Evolutionary conservation across 2,329 filamentous ascomycete genomes (phyloP), one percentile per base, ranked within the genome.

Genomic region (Aspergillus cejpii): DNA sequence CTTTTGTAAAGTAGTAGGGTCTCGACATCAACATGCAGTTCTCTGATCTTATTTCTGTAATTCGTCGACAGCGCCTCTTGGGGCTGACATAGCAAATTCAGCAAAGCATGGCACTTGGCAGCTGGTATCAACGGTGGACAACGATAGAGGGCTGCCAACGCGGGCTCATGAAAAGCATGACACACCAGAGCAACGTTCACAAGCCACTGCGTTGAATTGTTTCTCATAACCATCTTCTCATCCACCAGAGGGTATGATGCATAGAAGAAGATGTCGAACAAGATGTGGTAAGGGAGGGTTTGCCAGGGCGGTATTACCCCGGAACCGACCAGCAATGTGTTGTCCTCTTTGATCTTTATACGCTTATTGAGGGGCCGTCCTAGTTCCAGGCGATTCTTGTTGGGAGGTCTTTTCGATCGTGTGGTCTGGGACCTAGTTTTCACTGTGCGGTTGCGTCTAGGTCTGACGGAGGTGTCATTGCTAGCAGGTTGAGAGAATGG

Each of bases 11-110:
- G 67, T 40, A 80, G 73, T 46, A 69, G 76, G 55, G 63, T 76
- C 28, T 73, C 76, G 8, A 84, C 80, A 57, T 92, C 83, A 38
- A 94, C 71, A 46, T 80, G 78, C 17, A 95, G 67, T 6, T 77
- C 74, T 58, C 83, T 78, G 39, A 92, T 75, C 68, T 89, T 94
- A 53, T 74, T 74, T 31, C 77, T 74, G 61, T 91, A 91, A 50
- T 85, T 81, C 50, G 78, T 75, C 2, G 64, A 61, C 1, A 77
- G 76, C 2, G 67, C 62, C 3, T 69, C 64, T 11, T 70, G 70
- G 15, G 78, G 71, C 12, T 71, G 66, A n/a, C 76, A 73, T 6
- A 92, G 72, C 27, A 83, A 67, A 20, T 71, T 59, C 12, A 77
- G 57, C 15, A 80, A 62, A 29, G 68, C 63, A 49, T 73, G 72